These are phyloP conservation scores for Lactifluus rugatus DNA, from an alignment of 768 basidiomycete genomes.

Conservation along the genomic window DNA sequence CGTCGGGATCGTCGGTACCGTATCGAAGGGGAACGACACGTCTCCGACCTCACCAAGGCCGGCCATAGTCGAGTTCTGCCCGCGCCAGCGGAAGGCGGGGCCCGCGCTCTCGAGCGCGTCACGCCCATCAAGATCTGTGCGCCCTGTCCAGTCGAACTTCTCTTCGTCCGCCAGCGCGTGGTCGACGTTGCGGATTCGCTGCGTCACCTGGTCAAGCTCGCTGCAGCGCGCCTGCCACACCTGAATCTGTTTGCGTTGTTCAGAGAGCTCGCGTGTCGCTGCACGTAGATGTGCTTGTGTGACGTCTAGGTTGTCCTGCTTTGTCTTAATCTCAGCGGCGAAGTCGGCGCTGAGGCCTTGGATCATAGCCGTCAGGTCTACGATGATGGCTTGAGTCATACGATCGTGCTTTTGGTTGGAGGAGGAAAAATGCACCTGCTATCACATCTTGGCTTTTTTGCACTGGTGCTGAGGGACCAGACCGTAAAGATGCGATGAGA, in stretches of 20 bases:
- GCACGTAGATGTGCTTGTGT: conserved; percentile 81
- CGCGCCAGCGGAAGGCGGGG: conserved; percentile 64
- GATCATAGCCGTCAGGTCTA: conserved; percentile 83
- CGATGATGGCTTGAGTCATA: conserved; percentile 12
- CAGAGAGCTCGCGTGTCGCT: conserved; percentile 83
- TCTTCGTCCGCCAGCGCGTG: conserved; percentile 72
- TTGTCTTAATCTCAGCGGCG: conserved; percentile 70
- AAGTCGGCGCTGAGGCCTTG: conserved; percentile 72
- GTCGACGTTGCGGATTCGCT: conserved; percentile 77
- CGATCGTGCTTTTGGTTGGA: background rate
- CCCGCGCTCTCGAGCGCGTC: conserved; percentile 35
- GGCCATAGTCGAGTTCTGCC: conserved; percentile 54
- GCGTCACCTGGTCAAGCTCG: conserved; percentile 73
- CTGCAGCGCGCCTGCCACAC: conserved; percentile 61
- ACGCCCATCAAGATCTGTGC: conserved; percentile 38
- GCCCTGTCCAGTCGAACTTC: conserved; percentile 82
- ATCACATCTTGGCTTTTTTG: conserved; percentile 87
- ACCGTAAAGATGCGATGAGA: conserved; percentile 61
- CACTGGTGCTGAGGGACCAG: conserved; percentile 65
- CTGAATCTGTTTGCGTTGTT: conserved; percentile 80
- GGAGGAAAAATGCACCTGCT: conserved; percentile 38
- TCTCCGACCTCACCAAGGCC: conserved; percentile 58
- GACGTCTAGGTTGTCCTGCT: conserved; percentile 80
- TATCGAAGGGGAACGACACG: conserved; percentile 51
- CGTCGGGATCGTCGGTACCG: conserved; percentile 62